Evolutionary conservation across 2,329 filamentous ascomycete genomes (phyloP).

Genomic region (Juglanconis oblonga): DNA sequence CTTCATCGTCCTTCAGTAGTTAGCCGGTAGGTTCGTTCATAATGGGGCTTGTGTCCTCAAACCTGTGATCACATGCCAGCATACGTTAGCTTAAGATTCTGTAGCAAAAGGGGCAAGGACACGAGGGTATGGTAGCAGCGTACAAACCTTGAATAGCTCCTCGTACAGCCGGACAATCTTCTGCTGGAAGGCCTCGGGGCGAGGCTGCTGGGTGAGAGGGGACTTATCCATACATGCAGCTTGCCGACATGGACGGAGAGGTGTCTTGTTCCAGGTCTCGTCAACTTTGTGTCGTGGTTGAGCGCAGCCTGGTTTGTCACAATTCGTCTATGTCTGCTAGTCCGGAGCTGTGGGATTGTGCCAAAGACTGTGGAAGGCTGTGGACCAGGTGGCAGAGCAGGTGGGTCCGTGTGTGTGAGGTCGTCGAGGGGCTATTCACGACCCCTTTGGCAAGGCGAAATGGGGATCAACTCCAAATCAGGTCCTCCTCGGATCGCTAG

Average conservation of each 20-base stretch:
- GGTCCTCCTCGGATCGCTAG: no score
- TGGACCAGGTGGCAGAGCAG: background rate
- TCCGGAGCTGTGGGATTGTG: no score
- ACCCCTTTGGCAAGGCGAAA: background rate
- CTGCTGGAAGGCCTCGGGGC: conserved; percentile 86
- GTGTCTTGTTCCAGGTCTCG: background rate
- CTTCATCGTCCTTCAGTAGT: conserved; percentile 16
- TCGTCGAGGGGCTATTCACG: background rate
- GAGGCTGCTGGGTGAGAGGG: conserved; percentile 86
- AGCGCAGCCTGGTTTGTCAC: no score
- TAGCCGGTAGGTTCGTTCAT: conserved; percentile 8
- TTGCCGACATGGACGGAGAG: conserved; percentile 2
- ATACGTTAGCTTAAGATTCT: background rate
- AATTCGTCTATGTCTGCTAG: no score
- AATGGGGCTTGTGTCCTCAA: conserved; percentile 3
- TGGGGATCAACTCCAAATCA: no score
- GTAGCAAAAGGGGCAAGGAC: background rate
- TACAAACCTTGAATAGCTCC: conserved; percentile 69
- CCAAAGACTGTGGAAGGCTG: no score
- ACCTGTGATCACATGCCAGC: conserved; percentile 17
- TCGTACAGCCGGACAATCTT: conserved; percentile 93
- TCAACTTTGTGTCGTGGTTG: background rate
- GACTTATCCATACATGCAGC: conserved; percentile 71
- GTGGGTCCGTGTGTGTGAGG: background rate
- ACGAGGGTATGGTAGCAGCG: background rate